Evolutionary conservation across 2,329 filamentous ascomycete species (phyloP), one percentile per base, ranked within the genome.

Genomic region (Didymella segeticola): DNA sequence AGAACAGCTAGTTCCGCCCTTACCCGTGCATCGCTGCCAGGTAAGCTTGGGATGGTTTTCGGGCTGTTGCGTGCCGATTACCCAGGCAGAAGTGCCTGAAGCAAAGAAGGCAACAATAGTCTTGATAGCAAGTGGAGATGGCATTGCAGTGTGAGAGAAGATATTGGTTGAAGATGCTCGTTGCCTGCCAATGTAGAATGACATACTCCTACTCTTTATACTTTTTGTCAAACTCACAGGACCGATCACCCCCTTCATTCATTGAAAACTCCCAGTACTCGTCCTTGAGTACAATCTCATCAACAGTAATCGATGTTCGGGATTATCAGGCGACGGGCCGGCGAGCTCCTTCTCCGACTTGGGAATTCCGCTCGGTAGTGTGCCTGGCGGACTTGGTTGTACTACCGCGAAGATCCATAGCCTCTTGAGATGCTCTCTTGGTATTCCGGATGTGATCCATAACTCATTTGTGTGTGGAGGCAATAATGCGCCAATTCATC

Each of bases 21-120:
- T 70, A 4, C 68, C 64, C 11, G 73, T 74, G 51, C 76, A 78
- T 23, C 52, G 60, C 56, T 75, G 67, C 63, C 71, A 75, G 23
- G 62, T 68, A 51, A 78, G 58, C 15, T 67, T 58, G 20, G 76
- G 76, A 45, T 78, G 76, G 8, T 60, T 73, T 56, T 78, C 75
- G 3, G 73, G 60, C 41, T 69, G 70, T 48, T 72, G 58, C 10
- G 68, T 75, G 4, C 51, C 51, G 12, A 54, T 48, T 26, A 48
- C 45, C 45, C 51, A 54, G 10, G 51, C 51, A 17, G 65, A 63
- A 37, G 63, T 65, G 53, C 61, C 62, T 25, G 61, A 59, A 19
- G 65, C 61, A 43, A 66, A 62, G 34, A 70, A 62, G 47, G 61
- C 66, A 37, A 63, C 31, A 15, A 68, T 34, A 39, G 63, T 61